Evolutionary conservation across 306 rosid genomes (phyloP).

Genomic region (Sicyos edulis): DNA sequence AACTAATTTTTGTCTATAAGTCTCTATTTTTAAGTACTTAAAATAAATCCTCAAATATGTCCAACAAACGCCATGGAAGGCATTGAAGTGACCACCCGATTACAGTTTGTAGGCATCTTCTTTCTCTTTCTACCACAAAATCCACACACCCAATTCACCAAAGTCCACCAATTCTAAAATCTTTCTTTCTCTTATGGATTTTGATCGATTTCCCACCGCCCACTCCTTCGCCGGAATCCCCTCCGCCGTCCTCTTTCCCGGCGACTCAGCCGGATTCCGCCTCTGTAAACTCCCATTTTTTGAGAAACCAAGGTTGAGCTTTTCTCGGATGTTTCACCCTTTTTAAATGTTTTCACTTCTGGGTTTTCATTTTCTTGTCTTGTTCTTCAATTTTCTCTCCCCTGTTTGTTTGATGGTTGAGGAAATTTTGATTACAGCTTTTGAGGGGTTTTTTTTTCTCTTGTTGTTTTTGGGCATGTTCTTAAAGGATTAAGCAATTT

Average conservation of each 20-base stretch:
- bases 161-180: background rate
- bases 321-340: slow-evolving; percentile 9
- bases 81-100: no score
- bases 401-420: slow-evolving; percentile 9
- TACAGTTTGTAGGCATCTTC: no score
- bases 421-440: slow-evolving; percentile 9
- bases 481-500: background rate
- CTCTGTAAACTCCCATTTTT: slow-evolving; percentile 29
- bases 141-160: slow-evolving; percentile 13
- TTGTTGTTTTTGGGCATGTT: background rate
- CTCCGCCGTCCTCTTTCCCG: slow-evolving; percentile 27
- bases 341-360: background rate
- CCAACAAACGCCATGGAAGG: no score
- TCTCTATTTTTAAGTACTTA: no score
- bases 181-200: slow-evolving; percentile 34
- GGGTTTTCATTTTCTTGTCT: background rate
- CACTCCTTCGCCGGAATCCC: slow-evolving; percentile 25
- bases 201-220: slow-evolving; percentile 26
- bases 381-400: background rate
- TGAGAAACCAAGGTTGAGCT: slow-evolving; percentile 41
- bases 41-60: no score
- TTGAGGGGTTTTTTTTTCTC: background rate
- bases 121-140: slow-evolving; percentile 11
- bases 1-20: no score
- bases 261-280: slow-evolving; percentile 27